Base-by-base conservation (phyloP, 2,329 filamentous ascomycete genomes). In the Trichothecium roseum region DNA sequence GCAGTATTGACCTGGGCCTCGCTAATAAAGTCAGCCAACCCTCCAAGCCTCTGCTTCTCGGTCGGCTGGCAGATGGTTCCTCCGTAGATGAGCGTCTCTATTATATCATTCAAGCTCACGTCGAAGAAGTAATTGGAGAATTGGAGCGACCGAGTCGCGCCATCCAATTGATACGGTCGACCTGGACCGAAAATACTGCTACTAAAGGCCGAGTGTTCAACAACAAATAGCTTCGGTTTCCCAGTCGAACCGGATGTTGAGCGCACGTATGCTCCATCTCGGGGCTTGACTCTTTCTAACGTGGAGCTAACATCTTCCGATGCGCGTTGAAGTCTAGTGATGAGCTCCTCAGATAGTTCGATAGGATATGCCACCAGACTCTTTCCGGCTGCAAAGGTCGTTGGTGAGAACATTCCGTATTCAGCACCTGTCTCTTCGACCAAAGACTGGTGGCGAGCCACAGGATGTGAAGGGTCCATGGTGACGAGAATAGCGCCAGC, bases 201-300 rank as follows among this genome's bases (percentile, higher is more conserved):
- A 2, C 68, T 68, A 8, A 78, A 59, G 2, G 70, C 63, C 1
- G 54, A 56, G 45, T 82, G 78, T 28, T 53, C 44, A 10, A 54
- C 40, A 6, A 52, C 28, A 5, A 45, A 42, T 5, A 48, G 52
- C n/a, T 55, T 54, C 2, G 49, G 50, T 10, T 38, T 37, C 1
- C 51, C 52, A 1, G 52, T 51, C 1, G 39, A 47, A 2, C 52
- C 51, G 0, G 50, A 54, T 0, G 52, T 55, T 28, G 51, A 55
- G 13, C 54, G 34, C 1, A 51, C 36, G 22, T 49, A 54, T 1
- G 47, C 48, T 0, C 42, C 38, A 28, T 42, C 28, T 13, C 13
- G 13, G 28, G 28, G 15, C n/a, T n/a, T 29, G 13, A 16, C 13
- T n/a, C 28, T 9, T 8, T 12, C 14, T 6, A 18, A 10, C 20